These are phyloP conservation scores for Diospyros kaki DNA, from an alignment of 148 eudicot species.

Conservation along the genomic window DNA sequence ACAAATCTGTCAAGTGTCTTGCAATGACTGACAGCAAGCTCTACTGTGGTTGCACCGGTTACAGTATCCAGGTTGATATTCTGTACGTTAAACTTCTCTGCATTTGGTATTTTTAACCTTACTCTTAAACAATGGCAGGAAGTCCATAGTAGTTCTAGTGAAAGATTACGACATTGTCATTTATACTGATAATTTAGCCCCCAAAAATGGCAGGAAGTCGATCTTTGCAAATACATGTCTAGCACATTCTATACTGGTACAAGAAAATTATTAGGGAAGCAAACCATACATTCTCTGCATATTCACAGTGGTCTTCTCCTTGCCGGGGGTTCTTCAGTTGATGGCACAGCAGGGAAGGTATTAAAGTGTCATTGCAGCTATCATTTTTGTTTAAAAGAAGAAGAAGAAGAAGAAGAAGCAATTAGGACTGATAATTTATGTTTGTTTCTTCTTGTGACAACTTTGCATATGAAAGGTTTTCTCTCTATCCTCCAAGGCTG, in stretches of 20 bases:
- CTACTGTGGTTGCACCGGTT: slow-evolving; percentile 48
- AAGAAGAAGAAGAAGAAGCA: too few relatives aligned
- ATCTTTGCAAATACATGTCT: slow-evolving; percentile 27
- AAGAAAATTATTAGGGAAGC: slow-evolving; percentile 45
- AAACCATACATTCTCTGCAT: slow-evolving; percentile 28
- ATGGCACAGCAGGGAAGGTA: slow-evolving; percentile 59
- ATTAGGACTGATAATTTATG: too few relatives aligned
- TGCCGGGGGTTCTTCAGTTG: slow-evolving; percentile 47
- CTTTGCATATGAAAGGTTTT: slow-evolving; percentile 33
- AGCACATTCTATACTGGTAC: slow-evolving; percentile 40
- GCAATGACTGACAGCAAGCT: slow-evolving; percentile 31
- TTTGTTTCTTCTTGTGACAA: not conserved
- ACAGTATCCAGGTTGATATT: slow-evolving; percentile 41
- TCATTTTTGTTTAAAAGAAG: not conserved
- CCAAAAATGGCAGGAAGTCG: slow-evolving; percentile 37
- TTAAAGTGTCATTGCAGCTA: not conserved
- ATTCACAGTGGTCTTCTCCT: slow-evolving; percentile 33
- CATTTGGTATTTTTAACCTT: not conserved
- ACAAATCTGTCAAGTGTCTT: slow-evolving; percentile 37
- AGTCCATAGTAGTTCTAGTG: not conserved
- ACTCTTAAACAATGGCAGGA: not conserved
- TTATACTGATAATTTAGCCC: not conserved
- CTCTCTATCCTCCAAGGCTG: slow-evolving; percentile 38
- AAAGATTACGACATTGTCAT: not conserved
- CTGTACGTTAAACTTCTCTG: not conserved